Conservation (phyloP, 768 basidiomycete genomes). For the Lentinula sp. region DNA sequence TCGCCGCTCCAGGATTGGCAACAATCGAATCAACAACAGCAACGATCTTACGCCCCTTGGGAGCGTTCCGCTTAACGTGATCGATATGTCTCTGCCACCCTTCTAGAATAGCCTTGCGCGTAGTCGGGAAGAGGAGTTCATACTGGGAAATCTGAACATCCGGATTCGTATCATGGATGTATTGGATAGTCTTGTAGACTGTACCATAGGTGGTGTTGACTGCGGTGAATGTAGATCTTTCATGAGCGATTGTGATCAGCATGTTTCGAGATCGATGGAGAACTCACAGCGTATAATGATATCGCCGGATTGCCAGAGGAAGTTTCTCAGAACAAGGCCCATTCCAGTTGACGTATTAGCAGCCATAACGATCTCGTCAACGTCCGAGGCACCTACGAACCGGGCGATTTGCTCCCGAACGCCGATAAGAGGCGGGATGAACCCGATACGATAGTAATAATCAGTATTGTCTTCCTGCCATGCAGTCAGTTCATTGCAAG, state of each 20-base stretch:
- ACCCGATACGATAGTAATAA: conserved; percentile 38
- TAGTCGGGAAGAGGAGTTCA: conserved; percentile 40
- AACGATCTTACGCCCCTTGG: conserved; percentile 32
- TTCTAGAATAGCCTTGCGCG: conserved; percentile 45
- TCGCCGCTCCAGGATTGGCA: conserved; percentile 40
- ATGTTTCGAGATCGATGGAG: neutral
- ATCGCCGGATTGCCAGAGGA: conserved; percentile 64
- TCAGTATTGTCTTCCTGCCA: conserved; percentile 51
- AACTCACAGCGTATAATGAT: conserved; percentile 55
- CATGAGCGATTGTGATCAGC: neutral
- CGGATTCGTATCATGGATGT: conserved; percentile 43
- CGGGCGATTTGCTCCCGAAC: conserved; percentile 43
- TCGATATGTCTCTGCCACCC: conserved; percentile 33
- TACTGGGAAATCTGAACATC: conserved; percentile 39
- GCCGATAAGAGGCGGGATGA: conserved; percentile 25
- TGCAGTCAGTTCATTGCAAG: conserved; percentile 32
- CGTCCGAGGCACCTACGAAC: conserved; percentile 37
- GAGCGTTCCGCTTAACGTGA: neutral
- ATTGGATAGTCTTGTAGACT: conserved; percentile 39
- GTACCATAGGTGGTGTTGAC: conserved; percentile 53
- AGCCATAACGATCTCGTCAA: conserved; percentile 52
- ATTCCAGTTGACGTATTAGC: conserved; percentile 61
- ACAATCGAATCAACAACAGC: conserved; percentile 50
- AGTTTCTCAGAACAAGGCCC: conserved; percentile 60
- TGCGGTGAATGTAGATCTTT: conserved; percentile 16